A percentile compares a stretch with the other conserved stretches of the same genome.
Conservation (phyloP, 176 grass and related monocot genomes). For the Rhynchospora breviuscula region DNA sequence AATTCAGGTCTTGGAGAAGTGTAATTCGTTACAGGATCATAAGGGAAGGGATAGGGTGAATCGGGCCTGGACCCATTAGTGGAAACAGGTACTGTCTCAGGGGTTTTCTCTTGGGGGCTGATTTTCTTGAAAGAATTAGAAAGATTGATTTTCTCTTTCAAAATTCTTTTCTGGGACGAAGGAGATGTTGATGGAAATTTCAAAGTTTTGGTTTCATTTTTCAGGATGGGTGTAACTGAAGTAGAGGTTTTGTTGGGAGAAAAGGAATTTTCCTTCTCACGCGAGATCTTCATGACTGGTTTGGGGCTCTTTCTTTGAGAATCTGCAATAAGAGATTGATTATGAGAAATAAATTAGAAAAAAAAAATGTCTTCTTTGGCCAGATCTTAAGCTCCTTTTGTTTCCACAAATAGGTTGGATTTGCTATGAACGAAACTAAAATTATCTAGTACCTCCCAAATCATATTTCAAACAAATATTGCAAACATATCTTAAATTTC, state of each 20-base stretch:
- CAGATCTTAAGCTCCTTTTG: background rate
- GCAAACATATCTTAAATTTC: background rate
- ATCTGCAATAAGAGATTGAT: slow-evolving; percentile 6
- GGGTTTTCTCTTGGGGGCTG: background rate
- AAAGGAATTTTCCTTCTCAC: slow-evolving; percentile 13
- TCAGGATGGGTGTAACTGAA: background rate
- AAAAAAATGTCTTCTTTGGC: background rate
- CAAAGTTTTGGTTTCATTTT: background rate
- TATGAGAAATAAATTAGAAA: background rate
- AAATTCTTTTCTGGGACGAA: slow-evolving; percentile 2
- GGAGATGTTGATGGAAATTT: slow-evolving; percentile 3
- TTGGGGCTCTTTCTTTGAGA: slow-evolving; percentile 18
- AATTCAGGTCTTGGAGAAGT: slow-evolving; percentile 63
- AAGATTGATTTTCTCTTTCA: slow-evolving; percentile 8
- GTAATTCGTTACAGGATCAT: slow-evolving; percentile 76
- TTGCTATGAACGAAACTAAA: background rate
- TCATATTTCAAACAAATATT: background rate
- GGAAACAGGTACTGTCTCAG: background rate
- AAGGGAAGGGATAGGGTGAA: slow-evolving; percentile 17
- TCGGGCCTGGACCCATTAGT: background rate
- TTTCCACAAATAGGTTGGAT: background rate
- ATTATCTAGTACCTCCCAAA: background rate
- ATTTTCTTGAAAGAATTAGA: slow-evolving; percentile 8
- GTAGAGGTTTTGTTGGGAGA: background rate
- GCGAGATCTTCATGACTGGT: background rate